These are phyloP conservation scores for Suhomyces sp. DNA, from an alignment of 805 yeast species.

Conservation along the genomic window DNA sequence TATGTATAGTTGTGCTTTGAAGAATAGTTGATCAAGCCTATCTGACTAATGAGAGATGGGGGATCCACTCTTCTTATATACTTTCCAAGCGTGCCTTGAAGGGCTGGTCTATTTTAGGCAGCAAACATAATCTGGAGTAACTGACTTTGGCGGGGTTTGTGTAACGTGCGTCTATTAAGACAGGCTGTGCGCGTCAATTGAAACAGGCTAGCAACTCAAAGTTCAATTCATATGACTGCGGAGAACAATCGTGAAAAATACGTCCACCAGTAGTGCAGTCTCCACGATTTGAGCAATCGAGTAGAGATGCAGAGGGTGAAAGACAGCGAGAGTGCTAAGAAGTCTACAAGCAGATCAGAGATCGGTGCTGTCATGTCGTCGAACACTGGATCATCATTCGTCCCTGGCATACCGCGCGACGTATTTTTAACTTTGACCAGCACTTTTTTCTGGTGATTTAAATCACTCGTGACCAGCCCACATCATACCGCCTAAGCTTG, in stretches of 20 bases:
- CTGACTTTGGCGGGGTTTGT: background rate
- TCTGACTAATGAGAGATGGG: background rate
- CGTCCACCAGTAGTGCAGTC: background rate
- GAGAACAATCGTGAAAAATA: background rate
- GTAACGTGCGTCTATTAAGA: background rate
- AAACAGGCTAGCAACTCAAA: background rate
- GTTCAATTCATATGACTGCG: background rate
- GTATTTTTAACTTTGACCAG: background rate
- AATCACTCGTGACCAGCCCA: background rate
- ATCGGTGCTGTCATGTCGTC: background rate
- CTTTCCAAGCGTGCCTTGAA: background rate
- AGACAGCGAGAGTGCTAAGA: too few species aligned
- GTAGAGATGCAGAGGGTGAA: too few species aligned
- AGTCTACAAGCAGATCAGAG: background rate
- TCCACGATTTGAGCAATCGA: too few species aligned
- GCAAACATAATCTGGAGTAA: background rate
- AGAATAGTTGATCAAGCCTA: background rate
- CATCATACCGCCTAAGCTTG: background rate
- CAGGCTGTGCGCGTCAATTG: background rate
- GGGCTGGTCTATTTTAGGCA: conserved; percentile 1
- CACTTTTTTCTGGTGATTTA: background rate
- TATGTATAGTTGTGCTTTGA: background rate
- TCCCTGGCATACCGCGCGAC: background rate
- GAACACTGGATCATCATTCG: background rate
- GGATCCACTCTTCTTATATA: background rate